Percentiles rank a stretch among this genome's conserved stretches.
These are phyloP conservation scores for Cytospora paraplurivora DNA, from an alignment of 2,329 filamentous ascomycete genomes.

Conservation along the genomic window DNA sequence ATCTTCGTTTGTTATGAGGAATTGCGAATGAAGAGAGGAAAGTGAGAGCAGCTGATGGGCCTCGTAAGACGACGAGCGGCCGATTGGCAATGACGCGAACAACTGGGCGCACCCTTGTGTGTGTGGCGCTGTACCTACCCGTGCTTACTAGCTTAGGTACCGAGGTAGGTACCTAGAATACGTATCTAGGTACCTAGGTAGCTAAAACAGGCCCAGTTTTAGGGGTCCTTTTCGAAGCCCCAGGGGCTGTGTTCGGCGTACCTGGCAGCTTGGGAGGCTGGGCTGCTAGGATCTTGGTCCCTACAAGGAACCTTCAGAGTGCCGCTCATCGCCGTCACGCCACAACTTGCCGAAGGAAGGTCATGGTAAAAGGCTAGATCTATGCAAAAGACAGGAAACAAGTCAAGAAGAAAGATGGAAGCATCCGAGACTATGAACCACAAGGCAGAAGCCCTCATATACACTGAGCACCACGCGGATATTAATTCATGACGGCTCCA, in stretches of 20 bases:
- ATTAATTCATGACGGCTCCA: not conserved
- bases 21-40: not conserved
- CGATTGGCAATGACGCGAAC: conserved; percentile 18
- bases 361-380: no score
- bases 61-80: not conserved
- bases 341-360: no score
- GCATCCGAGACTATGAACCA: no score
- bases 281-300: no score
- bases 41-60: not conserved
- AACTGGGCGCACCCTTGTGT: conserved; percentile 14
- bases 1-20: no score
- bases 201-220: not conserved
- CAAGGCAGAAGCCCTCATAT: not conserved
- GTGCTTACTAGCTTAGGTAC: no score
- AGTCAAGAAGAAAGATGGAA: not conserved
- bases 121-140: not conserved
- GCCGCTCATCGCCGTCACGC: no score
- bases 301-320: no score
- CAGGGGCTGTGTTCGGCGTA: not conserved
- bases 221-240: not conserved
- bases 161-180: not conserved
- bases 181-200: not conserved
- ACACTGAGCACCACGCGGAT: not conserved
- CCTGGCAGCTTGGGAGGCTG: no score
- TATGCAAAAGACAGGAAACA: conserved; percentile 5